Base-by-base conservation (phyloP, 2,329 filamentous ascomycete genomes). In the Arthrobotrys megalospora region DNA sequence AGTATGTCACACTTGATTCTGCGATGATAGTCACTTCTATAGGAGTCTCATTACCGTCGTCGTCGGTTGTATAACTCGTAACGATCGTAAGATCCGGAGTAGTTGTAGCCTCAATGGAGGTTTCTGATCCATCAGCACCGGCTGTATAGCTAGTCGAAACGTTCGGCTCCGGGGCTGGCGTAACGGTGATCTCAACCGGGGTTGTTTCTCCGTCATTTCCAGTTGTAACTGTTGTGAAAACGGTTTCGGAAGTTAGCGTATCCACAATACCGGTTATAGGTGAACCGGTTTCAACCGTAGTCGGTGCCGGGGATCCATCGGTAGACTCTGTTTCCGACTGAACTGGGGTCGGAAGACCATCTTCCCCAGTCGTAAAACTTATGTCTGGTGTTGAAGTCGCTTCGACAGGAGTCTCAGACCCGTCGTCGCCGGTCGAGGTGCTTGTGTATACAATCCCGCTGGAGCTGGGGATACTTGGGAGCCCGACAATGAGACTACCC, bases 401-500 rank as follows among this genome's bases (percentile, higher is more conserved):
- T 32, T 62, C 34, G 6, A 62, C 28, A 0, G 55, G 34, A 2
- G 21, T 62, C 32, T 41, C 34, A 5, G 7, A 28, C 11, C 55
- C 55, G 14, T 62, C 55, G 12, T 62, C 41, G 24, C 55, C 55
- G 4, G 55, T 62, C 28, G 36, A 41, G 8, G 11, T 43, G 14
- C 55, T 62, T 28, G 55, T 62, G 12, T 62, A 62, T 24, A 62
- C 21, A 41, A 62, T 5, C 21, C 24, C 55, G 11, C 34, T 62
- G 16, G 55, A 45, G 11, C 55, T 62, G 4, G 55, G 2, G 21
- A 41, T 12, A 34, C 16, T 41, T 6, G 34, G 34, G 16, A 62
- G 3, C 3, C 50, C 50, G 19, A 53, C n/a, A n/a, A 53, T 12
- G 14, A 24, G 50, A 16, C 28, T 53, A n/a, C 50, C 12, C 1